These are phyloP conservation scores for Geotrichum armillariae DNA, from an alignment of 1,139 yeast genomes.

Conservation along the genomic window DNA sequence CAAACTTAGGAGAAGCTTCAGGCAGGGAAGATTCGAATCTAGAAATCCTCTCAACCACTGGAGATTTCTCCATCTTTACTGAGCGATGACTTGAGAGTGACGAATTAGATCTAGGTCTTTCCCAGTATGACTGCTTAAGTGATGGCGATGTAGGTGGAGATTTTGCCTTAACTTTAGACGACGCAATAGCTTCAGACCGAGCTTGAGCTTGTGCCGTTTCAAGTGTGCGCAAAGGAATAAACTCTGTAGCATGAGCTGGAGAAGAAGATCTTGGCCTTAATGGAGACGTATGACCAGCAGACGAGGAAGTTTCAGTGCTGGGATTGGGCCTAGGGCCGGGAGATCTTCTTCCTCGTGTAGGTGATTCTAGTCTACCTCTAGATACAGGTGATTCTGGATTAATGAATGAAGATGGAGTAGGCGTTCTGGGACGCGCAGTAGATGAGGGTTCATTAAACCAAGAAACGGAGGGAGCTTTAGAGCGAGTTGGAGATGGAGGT, in stretches of 20 bases:
- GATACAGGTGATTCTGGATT: too few species aligned
- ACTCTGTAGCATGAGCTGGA: neutral
- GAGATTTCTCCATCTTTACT: neutral
- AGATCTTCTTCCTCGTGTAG: neutral
- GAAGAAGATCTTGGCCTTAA: neutral
- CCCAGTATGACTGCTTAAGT: neutral
- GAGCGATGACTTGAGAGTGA: too few species aligned
- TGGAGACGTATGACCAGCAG: slow-evolving; percentile 1
- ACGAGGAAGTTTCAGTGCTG: neutral
- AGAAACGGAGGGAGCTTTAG: neutral
- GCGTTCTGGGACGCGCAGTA: too few species aligned
- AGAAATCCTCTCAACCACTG: neutral
- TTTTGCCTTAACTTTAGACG: neutral
- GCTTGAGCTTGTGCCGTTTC: slow-evolving; percentile 7
- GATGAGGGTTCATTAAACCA: too few species aligned
- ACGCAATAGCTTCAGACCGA: slow-evolving; percentile 1
- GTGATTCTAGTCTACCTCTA: neutral
- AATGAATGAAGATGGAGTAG: too few species aligned
- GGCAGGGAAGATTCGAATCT: neutral
- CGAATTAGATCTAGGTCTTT: neutral
- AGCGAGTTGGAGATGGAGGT: neutral
- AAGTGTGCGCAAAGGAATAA: neutral
- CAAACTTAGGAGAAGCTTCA: neutral
- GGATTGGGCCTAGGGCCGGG: neutral
- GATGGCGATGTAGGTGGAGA: neutral